Evolutionary conservation across 257 asterid genomes (phyloP).

Genomic region (Euphrasia confusa): DNA sequence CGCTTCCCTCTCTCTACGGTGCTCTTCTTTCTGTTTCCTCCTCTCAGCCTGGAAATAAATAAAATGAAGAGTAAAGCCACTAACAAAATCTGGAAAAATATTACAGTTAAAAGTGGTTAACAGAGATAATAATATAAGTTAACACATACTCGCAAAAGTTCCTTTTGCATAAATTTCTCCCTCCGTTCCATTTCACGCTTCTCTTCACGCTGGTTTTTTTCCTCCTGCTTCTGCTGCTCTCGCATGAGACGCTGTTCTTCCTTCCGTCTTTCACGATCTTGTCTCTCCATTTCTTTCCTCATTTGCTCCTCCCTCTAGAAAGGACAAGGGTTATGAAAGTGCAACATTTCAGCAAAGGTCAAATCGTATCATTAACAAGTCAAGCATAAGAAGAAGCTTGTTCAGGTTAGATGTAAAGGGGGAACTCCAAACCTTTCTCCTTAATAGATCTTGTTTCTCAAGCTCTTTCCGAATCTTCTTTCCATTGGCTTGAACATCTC

Average conservation of each 20-base stretch:
- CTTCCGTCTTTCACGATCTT: constrained; percentile 81
- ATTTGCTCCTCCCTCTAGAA: constrained; percentile 88
- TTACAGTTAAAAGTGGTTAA: neutral
- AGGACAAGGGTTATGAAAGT: constrained; percentile 18
- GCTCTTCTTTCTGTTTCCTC: constrained; percentile 88
- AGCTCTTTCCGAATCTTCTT: constrained; percentile 76
- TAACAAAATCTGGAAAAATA: constrained; percentile 20
- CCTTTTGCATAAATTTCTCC: constrained; percentile 88
- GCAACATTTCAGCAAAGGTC: constrained; percentile 29
- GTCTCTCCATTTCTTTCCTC: constrained; percentile 91
- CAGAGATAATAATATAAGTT: constrained; percentile 1
- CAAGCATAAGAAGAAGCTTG: neutral
- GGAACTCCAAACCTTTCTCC: constrained; percentile 58
- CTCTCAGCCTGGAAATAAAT: constrained; percentile 71
- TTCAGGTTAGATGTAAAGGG: constrained; percentile 10
- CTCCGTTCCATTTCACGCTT: constrained; percentile 97
- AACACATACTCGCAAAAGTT: constrained; percentile 58
- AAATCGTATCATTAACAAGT: constrained; percentile 2
- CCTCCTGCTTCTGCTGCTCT: constrained; percentile 86
- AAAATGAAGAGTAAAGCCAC: constrained; percentile 10
- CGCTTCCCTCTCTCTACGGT: constrained; percentile 73
- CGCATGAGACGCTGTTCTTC: constrained; percentile 78
- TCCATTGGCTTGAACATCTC: constrained; percentile 70
- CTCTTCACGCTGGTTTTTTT: constrained; percentile 92
- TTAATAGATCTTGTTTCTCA: constrained; percentile 76